phyloP scores from a whole-genome alignment of 139 green algal species.

The Trebouxia sp. region DNA sequence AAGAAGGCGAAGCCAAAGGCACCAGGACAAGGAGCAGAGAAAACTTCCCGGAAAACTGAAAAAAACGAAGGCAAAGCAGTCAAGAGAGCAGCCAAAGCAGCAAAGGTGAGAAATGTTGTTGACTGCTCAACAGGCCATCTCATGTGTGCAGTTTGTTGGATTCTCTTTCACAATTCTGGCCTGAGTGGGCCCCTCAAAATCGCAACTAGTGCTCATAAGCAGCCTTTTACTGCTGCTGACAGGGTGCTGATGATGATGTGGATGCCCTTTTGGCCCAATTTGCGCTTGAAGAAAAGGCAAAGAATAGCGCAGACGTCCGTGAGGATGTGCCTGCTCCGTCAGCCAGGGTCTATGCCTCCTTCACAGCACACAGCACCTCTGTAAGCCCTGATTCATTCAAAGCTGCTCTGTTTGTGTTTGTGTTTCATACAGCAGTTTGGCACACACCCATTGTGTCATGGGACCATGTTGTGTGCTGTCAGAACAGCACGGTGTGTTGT shows the following conservation, averaged over 20 bases:
- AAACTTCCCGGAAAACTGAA: slow-evolving; percentile 84
- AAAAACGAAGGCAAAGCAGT: slow-evolving; percentile 75
- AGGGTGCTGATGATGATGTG: slow-evolving; percentile 84
- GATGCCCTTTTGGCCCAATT: slow-evolving; percentile 85
- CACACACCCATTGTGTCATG: too few species aligned
- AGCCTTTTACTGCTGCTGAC: not conserved
- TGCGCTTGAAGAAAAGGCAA: slow-evolving; percentile 63
- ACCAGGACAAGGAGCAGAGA: slow-evolving; percentile 66
- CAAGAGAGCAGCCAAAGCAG: slow-evolving; percentile 45
- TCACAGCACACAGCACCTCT: slow-evolving; percentile 35
- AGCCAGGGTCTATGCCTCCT: slow-evolving; percentile 77
- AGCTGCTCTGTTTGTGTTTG: not conserved
- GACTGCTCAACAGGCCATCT: not conserved
- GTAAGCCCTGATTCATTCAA: not conserved
- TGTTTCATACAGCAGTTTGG: not conserved
- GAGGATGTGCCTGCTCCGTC: slow-evolving; percentile 68
- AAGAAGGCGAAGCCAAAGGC: slow-evolving; percentile 85
- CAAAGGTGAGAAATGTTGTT: not conserved
- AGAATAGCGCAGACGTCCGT: slow-evolving; percentile 54
- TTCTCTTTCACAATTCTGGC: too few species aligned
- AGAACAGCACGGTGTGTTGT: too few species aligned
- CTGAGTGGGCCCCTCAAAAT: too few species aligned
- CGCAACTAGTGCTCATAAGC: too few species aligned
- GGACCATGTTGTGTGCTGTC: not conserved
- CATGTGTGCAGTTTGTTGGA: too few species aligned